phyloP scores from a whole-genome alignment of 495 filamentous ascomycete genomes.

The Xylaria grammica region DNA sequence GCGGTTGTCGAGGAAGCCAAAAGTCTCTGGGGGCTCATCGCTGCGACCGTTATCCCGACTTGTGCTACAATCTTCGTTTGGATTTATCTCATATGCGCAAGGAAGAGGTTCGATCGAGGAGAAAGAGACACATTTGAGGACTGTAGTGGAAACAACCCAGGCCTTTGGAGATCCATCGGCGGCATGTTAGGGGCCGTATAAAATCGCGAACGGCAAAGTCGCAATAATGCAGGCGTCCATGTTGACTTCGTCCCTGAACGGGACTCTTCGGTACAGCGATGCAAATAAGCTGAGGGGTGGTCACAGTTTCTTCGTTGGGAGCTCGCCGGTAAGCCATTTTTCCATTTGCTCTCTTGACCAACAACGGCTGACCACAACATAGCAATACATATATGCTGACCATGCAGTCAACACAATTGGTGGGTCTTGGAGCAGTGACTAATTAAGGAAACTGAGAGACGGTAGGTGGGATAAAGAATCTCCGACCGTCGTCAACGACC shows the following conservation, averaged over 20 bases:
- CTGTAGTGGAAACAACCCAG: background rate
- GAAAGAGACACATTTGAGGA: slow-evolving; percentile 7
- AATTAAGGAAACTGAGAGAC: background rate
- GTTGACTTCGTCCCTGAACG: background rate
- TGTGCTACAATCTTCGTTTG: background rate
- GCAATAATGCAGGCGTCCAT: background rate
- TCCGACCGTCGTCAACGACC: too few species aligned
- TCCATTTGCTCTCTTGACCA: too few species aligned
- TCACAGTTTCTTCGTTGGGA: background rate
- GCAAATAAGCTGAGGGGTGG: background rate
- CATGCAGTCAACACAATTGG: background rate
- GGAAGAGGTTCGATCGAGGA: slow-evolving; percentile 9
- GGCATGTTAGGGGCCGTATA: background rate
- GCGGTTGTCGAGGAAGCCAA: background rate
- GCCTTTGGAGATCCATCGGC: background rate
- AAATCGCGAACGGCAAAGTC: background rate
- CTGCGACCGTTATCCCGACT: background rate
- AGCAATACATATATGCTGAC: background rate
- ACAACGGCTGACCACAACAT: background rate
- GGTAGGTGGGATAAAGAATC: too few species aligned
- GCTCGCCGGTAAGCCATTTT: background rate
- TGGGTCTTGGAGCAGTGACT: background rate
- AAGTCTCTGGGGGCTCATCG: background rate
- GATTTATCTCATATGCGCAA: slow-evolving; percentile 7
- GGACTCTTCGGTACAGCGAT: background rate